Evolutionary conservation across 2,329 filamentous ascomycete species (phyloP).

Genomic region (Emmonsiellopsis sp.): DNA sequence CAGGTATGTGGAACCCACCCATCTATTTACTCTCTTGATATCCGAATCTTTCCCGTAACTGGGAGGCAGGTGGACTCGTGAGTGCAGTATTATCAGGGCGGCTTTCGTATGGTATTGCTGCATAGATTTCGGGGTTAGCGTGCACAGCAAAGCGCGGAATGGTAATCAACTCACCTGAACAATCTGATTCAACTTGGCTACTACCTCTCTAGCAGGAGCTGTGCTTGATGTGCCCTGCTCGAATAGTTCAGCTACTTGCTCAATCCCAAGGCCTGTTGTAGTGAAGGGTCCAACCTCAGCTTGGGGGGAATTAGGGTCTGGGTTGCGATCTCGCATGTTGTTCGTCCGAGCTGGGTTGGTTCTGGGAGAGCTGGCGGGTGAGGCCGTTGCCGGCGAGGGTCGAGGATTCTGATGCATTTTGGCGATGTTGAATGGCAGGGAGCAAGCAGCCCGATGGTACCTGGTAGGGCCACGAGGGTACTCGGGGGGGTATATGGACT

Average conservation of each 20-base stretch:
- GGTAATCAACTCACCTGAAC: constrained; percentile 57
- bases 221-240: constrained; percentile 33
- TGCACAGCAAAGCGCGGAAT: constrained; percentile 4
- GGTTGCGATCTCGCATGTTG: constrained; percentile 63
- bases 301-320: constrained; percentile 39
- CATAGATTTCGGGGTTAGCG: constrained; percentile 20
- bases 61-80: constrained; percentile 61
- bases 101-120: constrained; percentile 91
- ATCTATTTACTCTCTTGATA: constrained; percentile 66
- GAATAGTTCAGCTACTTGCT: constrained; percentile 36
- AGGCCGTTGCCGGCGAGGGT: constrained; percentile 60
- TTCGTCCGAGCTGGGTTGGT: constrained; percentile 65
- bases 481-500: background rate
- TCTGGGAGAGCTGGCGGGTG: constrained; percentile 61
- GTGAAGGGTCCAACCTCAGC: constrained; percentile 43
- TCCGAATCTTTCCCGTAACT: constrained; percentile 47
- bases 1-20: constrained; percentile 50
- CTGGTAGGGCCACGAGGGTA: background rate
- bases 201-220: constrained; percentile 53
- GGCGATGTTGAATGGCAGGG: constrained; percentile 6
- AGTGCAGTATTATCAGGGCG: constrained; percentile 71
- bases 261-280: constrained; percentile 42
- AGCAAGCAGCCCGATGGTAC: background rate
- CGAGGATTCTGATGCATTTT: constrained; percentile 88
- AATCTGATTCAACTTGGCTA: constrained; percentile 83